A percentile compares a stretch with the other conserved stretches of the same genome.
Conservation (phyloP, 352 stramenopile species). For the Elongisporangium prolatum region DNA sequence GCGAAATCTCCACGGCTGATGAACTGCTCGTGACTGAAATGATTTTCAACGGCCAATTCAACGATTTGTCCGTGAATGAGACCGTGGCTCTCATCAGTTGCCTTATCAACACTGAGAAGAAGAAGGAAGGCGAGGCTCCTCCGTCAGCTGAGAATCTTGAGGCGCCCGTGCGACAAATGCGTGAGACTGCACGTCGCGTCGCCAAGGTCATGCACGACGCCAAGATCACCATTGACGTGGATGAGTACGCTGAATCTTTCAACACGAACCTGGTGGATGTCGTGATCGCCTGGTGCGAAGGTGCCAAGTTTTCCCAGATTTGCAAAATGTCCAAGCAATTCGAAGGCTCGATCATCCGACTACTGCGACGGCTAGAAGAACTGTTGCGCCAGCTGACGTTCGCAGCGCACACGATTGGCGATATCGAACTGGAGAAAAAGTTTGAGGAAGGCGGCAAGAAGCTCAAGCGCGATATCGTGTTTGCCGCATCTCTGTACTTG, state of each 20-base stretch:
- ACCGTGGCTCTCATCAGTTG: conserved; percentile 94
- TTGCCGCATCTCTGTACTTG: conserved; percentile 98
- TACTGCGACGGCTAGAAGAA: conserved; percentile 96
- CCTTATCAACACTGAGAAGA: conserved; percentile 95
- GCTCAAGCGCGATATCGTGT: conserved; percentile 99
- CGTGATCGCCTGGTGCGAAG: conserved; percentile 96
- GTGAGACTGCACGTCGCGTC: conserved; percentile 91
- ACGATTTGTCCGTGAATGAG: conserved; percentile 96
- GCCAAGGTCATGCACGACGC: conserved; percentile 89
- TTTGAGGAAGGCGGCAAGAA: conserved; percentile 97
- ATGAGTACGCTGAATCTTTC: conserved; percentile 97
- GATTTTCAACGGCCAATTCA: conserved; percentile 98
- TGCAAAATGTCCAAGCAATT: conserved; percentile 98
- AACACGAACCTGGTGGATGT: conserved; percentile 98
- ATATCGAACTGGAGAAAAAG: conserved; percentile 96
- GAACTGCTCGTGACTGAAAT: conserved; percentile 98
- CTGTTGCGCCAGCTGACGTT: conserved; percentile 95
- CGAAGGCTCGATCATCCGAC: conserved; percentile 98
- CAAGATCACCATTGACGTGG: conserved; percentile 94
- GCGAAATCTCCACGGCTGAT: conserved; percentile 98
- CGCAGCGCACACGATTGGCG: conserved; percentile 96
- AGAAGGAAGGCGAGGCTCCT: conserved; percentile 84
- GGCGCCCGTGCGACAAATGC: conserved; percentile 91
- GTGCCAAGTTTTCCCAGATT: conserved; percentile 98
- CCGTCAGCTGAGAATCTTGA: conserved; percentile 79